A percentile compares a stretch with the other conserved stretches of the same genome.
phyloP scores from a whole-genome alignment of 768 basidiomycete genomes.

The Suillus occidentalis region DNA sequence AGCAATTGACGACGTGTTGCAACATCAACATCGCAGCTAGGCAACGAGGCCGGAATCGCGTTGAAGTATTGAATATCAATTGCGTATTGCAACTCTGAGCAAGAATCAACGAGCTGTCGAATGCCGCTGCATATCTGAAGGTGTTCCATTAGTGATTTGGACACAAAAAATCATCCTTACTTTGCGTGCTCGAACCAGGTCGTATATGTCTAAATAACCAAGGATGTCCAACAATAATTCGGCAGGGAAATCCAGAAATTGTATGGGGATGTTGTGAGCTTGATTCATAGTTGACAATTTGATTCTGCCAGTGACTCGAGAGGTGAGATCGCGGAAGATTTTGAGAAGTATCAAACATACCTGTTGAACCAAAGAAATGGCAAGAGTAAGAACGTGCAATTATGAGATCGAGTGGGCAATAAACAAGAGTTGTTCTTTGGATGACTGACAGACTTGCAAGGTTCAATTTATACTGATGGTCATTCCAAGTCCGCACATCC shows the following conservation, averaged over 20 bases:
- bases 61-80: not conserved
- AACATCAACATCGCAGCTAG: not conserved
- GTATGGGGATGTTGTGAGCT: not conserved
- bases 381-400: too few species aligned
- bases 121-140: not conserved
- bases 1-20: not conserved
- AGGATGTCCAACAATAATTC: not conserved
- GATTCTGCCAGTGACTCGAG: not conserved
- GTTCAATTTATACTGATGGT: not conserved
- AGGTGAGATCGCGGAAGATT: not conserved
- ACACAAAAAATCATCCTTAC: not conserved
- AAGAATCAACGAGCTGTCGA: not conserved
- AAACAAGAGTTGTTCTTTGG: too few species aligned
- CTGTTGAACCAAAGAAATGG: too few species aligned
- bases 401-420: not conserved
- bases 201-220: not conserved
- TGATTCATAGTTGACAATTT: not conserved
- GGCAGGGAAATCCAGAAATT: not conserved
- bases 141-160: not conserved
- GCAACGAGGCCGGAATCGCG: not conserved
- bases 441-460: not conserved
- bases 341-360: not conserved
- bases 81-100: not conserved
- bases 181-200: not conserved
- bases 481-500: too few species aligned